Evolutionary conservation across 2,329 filamentous ascomycete species (phyloP).

Genomic region (Calonectria pseudoreteaudii): DNA sequence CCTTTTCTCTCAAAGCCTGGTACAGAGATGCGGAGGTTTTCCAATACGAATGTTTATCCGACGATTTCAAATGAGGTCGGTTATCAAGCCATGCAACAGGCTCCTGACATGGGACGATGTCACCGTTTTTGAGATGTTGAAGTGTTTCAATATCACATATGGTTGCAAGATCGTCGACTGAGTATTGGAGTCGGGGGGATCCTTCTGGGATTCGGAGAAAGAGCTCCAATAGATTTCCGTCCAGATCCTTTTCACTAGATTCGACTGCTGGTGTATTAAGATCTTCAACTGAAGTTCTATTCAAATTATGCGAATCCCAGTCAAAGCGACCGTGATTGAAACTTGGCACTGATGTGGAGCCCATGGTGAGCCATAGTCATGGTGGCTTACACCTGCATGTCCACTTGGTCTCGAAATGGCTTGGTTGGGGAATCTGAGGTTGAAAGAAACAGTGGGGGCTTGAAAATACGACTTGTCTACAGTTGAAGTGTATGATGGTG

Average conservation of each 20-base stretch:
- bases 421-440: not conserved
- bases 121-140: not conserved
- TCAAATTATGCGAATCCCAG: not conserved
- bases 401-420: too few species aligned
- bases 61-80: not conserved
- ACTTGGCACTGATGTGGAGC: not conserved
- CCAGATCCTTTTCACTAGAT: not conserved
- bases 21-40: not conserved
- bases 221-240: not conserved
- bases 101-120: not conserved
- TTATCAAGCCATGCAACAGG: not conserved
- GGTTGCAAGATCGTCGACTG: not conserved
- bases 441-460: not conserved
- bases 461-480: not conserved
- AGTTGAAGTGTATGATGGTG: not conserved
- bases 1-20: not conserved
- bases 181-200: not conserved
- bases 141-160: not conserved
- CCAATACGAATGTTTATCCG: not conserved
- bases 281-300: not conserved
- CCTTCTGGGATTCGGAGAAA: not conserved
- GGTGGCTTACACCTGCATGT: not conserved
- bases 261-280: not conserved
- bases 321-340: not conserved
- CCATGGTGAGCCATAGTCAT: not conserved